A percentile compares a stretch with the other conserved stretches of the same genome.
Conservation (phyloP, 176 grass and related monocot genomes). For the Thalia dealbata region DNA sequence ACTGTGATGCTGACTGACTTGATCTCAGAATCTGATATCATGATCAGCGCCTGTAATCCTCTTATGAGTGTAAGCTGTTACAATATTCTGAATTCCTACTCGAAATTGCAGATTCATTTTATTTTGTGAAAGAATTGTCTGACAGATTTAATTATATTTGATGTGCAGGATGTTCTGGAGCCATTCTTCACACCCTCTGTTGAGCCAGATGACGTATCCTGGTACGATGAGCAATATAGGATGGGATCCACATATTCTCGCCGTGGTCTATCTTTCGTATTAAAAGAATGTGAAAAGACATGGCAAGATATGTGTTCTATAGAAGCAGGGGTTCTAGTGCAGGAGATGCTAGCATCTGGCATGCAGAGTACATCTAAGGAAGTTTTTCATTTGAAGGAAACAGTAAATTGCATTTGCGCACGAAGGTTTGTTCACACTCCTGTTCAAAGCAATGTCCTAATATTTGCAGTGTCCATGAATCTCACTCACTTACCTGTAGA, state of each 20-base stretch:
- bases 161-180: conserved; percentile 62
- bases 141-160: conserved; percentile 25
- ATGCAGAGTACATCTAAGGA: conserved; percentile 18
- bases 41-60: conserved; percentile 45
- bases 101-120: background rate
- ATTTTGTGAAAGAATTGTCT: conserved; percentile 7
- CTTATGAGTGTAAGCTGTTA: conserved; percentile 38
- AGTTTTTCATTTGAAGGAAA: conserved; percentile 37
- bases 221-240: conserved; percentile 48
- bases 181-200: conserved; percentile 33
- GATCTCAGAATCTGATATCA: conserved; percentile 69
- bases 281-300: conserved; percentile 24
- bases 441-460: background rate
- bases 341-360: conserved; percentile 54
- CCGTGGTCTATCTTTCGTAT: conserved; percentile 61
- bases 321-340: conserved; percentile 34
- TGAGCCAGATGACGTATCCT: conserved; percentile 53
- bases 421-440: conserved; percentile 38
- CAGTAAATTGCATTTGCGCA: conserved; percentile 28
- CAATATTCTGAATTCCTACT: background rate
- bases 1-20: conserved; percentile 47
- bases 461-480: background rate
- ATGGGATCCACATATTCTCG: conserved; percentile 79
- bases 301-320: conserved; percentile 9
- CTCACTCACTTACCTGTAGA: background rate